Evolutionary conservation across 768 basidiomycete species (phyloP).

Genomic region (Lanmaoa pseudosensibilis): DNA sequence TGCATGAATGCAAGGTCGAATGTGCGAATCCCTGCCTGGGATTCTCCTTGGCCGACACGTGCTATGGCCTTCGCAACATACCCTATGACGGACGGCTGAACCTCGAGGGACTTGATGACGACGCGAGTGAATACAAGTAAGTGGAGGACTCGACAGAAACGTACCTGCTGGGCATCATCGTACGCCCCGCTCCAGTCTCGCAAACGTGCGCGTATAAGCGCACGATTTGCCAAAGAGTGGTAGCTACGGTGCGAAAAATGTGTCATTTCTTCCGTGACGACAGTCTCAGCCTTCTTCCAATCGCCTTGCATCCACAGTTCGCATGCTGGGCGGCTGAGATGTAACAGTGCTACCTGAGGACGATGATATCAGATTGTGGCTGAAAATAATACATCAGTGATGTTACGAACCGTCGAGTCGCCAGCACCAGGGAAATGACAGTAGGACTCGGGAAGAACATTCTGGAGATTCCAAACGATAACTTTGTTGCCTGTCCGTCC

Average conservation of each 20-base stretch:
- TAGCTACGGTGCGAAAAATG: neutral
- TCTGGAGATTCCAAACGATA: constrained; percentile 5
- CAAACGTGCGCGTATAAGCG: constrained; percentile 9
- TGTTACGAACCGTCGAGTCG: neutral
- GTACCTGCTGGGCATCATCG: constrained; percentile 10
- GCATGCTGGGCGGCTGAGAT: neutral
- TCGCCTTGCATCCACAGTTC: constrained; percentile 8
- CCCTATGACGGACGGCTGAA: constrained; percentile 10
- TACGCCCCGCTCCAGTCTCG: constrained; percentile 10
- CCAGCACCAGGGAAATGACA: neutral
- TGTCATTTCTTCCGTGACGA: constrained; percentile 8
- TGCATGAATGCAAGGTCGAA: constrained; percentile 18
- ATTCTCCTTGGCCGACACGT: constrained; percentile 13
- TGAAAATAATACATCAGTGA: neutral
- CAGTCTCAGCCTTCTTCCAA: constrained; percentile 7
- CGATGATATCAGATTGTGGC: neutral
- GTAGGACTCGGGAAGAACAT: constrained; percentile 8
- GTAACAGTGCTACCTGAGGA: constrained; percentile 6
- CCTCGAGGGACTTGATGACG: constrained; percentile 8
- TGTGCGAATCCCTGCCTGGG: constrained; percentile 5
- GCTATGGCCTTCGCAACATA: constrained; percentile 17
- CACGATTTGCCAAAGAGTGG: constrained; percentile 6
- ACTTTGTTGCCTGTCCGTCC: constrained; percentile 8
- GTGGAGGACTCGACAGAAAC: neutral
- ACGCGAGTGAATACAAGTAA: neutral